phyloP scores from a whole-genome alignment of 805 yeast species.

The Candida dajiaensis region DNA sequence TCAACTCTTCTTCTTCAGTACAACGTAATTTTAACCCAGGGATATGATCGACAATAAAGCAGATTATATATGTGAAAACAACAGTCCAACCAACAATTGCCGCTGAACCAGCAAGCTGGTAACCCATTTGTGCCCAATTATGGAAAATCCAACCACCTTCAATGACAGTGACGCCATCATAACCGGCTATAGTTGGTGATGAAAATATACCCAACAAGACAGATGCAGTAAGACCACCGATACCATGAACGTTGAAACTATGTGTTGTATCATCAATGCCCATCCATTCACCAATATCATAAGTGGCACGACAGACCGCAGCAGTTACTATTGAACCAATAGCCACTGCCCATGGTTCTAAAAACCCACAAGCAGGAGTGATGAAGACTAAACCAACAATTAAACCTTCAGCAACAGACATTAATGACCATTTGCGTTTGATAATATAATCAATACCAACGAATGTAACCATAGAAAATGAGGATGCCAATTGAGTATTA shows the following conservation, averaged over 20 bases:
- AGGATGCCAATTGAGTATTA: constrained; percentile 87
- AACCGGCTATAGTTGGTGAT: constrained; percentile 77
- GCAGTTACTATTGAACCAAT: constrained; percentile 78
- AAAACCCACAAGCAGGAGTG: constrained; percentile 88
- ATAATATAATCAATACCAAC: constrained; percentile 77
- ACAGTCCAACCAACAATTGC: constrained; percentile 40
- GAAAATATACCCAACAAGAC: constrained; percentile 83
- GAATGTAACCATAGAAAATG: constrained; percentile 87
- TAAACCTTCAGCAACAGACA: constrained; percentile 89
- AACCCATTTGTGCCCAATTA: constrained; percentile 87
- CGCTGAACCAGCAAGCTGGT: constrained; percentile 62
- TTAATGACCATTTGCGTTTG: constrained; percentile 86
- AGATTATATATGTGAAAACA: constrained; percentile 35
- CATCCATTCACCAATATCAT: constrained; percentile 71
- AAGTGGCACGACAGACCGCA: constrained; percentile 76
- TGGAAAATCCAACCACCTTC: constrained; percentile 92
- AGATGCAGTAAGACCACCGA: constrained; percentile 89
- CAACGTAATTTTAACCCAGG: constrained; percentile 46
- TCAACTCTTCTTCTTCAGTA: constrained; percentile 38
- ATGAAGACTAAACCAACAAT: constrained; percentile 96
- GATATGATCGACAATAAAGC: constrained; percentile 42
- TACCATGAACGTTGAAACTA: constrained; percentile 95
- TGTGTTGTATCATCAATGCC: constrained; percentile 89
- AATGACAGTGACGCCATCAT: constrained; percentile 80
- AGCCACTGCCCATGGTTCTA: constrained; percentile 89